Base-by-base conservation (phyloP, 2,329 filamentous ascomycete genomes). In the Phialemonium atrogriseum region DNA sequence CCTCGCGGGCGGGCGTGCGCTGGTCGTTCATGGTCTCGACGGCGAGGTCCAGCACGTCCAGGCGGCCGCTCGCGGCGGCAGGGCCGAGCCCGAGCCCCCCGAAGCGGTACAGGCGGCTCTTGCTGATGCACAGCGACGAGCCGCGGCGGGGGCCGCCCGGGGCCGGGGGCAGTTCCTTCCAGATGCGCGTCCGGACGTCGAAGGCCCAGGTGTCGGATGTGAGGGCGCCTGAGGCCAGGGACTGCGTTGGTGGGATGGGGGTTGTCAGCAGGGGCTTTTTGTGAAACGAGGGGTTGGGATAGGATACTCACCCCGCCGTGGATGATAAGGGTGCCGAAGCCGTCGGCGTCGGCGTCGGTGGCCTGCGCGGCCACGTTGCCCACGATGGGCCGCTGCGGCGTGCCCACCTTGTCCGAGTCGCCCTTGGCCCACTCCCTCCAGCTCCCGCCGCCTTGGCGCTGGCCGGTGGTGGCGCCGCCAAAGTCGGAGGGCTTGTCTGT, bases 21-120 rank as follows among this genome's bases (percentile, higher is more conserved):
- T 40, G 57, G 46, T 74, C 71, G 39, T 70, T 60, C 43, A 73
- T 72, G 17, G 60, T 60, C 43, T 73, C 70, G n/a, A 77, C 56
- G 12, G 58, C 65, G 8, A 80, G 62, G 33, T 70, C 64, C 12
- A 80, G 50, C 36, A 81, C 69, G 48, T 93, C 84, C 10, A 94
- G 49, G 36, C 69, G 66, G 0, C 82, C 84, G 11, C 84, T 84
- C 28, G 84, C 63, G 47, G 88, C 81, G 0, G 49, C 60, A 26
- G 67, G 61, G 1, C 82, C 84, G 51, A 89, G 82, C n/a, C n/a
- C n/a, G 45, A 80, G 89, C 0, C 86, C 86, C 39, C 85, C 84
- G 61, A 86, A 88, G 17, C 85, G 71, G 57, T 80, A 93, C 6
- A 94, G 54, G 15, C 75, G 70, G 15, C 73, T 73, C 33, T 70